phyloP scores from a whole-genome alignment of 2,329 filamentous ascomycete species.

The Colletotrichum zoysiae region DNA sequence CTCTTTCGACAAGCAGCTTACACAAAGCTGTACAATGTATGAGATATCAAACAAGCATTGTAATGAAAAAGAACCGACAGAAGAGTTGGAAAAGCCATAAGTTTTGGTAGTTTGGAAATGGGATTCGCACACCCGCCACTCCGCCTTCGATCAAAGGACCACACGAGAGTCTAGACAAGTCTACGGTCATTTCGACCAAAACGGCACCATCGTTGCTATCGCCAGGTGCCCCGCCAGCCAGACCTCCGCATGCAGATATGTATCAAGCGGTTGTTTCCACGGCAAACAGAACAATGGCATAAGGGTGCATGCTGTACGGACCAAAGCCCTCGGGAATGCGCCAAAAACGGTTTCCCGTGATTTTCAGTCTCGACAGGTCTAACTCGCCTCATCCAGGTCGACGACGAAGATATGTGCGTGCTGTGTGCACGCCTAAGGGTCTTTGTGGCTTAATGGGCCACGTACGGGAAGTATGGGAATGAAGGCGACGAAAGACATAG shows the following conservation, averaged over 20 bases:
- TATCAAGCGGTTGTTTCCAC: background rate
- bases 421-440: background rate
- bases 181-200: background rate
- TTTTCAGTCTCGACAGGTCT: no score
- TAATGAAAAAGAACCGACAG: background rate
- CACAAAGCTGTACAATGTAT: background rate
- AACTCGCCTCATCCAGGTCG: background rate
- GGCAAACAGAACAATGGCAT: background rate
- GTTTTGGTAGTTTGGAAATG: background rate
- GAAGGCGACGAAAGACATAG: background rate
- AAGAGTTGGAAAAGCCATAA: background rate
- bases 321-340: background rate
- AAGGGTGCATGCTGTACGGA: background rate
- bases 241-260: slow-evolving; percentile 20
- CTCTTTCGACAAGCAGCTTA: background rate
- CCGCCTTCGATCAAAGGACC: background rate
- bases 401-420: background rate
- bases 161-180: background rate
- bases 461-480: background rate
- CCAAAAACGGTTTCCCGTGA: background rate
- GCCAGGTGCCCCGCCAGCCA: background rate
- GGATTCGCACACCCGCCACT: background rate
- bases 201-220: background rate
- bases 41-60: background rate
- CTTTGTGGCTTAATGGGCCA: background rate